Conservation (phyloP, 1,284 basidiomycete species). For the Moesziomyces sp. region DNA sequence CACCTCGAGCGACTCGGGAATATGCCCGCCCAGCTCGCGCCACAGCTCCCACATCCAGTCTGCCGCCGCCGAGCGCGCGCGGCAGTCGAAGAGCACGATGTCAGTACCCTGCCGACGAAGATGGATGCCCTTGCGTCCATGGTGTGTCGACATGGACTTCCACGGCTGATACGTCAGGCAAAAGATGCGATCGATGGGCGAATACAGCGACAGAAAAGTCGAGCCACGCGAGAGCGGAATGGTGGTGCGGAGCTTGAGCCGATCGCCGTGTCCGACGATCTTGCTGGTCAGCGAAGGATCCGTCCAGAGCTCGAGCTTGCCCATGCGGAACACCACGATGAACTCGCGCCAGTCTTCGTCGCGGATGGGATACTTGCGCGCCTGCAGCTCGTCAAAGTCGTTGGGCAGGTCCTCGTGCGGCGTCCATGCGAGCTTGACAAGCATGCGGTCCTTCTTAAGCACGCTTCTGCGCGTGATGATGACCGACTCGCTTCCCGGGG, state of each 20-base stretch:
- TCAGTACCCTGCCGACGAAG: slow-evolving; percentile 73
- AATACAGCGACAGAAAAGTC: slow-evolving; percentile 80
- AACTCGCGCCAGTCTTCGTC: slow-evolving; percentile 80
- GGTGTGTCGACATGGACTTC: slow-evolving; percentile 18
- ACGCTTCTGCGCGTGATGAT: slow-evolving; percentile 46
- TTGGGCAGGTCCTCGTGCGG: slow-evolving; percentile 72
- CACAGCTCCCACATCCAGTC: slow-evolving; percentile 88
- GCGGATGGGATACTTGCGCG: slow-evolving; percentile 72
- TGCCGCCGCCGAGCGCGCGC: slow-evolving; percentile 74
- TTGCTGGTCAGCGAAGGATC: slow-evolving; percentile 71
- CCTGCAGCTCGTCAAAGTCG: slow-evolving; percentile 77
- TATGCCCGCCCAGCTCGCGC: slow-evolving; percentile 73
- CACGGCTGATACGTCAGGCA: slow-evolving; percentile 73
- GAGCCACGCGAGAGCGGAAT: slow-evolving; percentile 75
- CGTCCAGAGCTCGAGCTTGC: slow-evolving; percentile 80
- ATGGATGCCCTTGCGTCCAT: slow-evolving; percentile 67
- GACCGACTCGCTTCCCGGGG: slow-evolving; percentile 13
- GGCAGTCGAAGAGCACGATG: slow-evolving; percentile 79
- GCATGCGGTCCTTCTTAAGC: slow-evolving; percentile 79
- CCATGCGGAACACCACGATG: slow-evolving; percentile 80
- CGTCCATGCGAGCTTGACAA: slow-evolving; percentile 78
- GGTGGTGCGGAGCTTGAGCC: slow-evolving; percentile 75
- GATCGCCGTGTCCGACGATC: slow-evolving; percentile 42
- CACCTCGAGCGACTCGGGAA: slow-evolving; percentile 71
- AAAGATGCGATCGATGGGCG: slow-evolving; percentile 82